A percentile compares a stretch with the other conserved stretches of the same genome.
Evolutionary conservation across 2,329 filamentous ascomycete genomes (phyloP).

Genomic region (Claviceps citrina): DNA sequence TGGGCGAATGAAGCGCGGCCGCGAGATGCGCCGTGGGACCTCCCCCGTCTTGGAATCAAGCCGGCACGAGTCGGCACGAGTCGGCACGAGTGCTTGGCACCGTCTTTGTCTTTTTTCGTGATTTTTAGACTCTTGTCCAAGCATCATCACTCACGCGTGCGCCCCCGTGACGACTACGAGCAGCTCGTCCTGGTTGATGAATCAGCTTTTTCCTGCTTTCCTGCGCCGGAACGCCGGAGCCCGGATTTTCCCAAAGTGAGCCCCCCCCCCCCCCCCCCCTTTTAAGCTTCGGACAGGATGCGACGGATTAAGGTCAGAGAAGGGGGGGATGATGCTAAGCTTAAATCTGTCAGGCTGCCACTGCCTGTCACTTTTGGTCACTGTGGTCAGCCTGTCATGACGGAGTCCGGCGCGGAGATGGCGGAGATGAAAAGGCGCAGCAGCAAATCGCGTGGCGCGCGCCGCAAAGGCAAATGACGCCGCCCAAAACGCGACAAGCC

Average conservation of each 20-base stretch:
- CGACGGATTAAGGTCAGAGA: constrained; percentile 1
- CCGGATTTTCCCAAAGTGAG: too few relatives aligned
- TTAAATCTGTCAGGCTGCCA: constrained; percentile 6
- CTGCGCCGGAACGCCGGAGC: too few relatives aligned
- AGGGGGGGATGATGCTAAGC: constrained; percentile 8
- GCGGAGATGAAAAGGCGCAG: not conserved
- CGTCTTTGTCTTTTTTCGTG: too few relatives aligned
- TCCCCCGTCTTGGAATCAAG: not conserved
- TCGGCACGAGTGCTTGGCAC: too few relatives aligned
- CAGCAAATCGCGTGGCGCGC: not conserved
- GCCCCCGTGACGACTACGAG: too few relatives aligned
- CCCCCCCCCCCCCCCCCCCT: too few relatives aligned
- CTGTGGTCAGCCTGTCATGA: not conserved
- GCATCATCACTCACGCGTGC: too few relatives aligned
- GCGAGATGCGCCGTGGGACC: not conserved
- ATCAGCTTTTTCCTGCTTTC: too few relatives aligned
- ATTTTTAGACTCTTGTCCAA: too few relatives aligned
- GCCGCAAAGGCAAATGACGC: too few relatives aligned
- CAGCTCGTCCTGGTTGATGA: not conserved
- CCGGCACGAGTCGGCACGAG: not conserved
- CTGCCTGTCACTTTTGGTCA: too few relatives aligned
- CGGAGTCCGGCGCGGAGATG: not conserved
- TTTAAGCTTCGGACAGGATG: too few relatives aligned
- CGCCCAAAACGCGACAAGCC: not conserved
- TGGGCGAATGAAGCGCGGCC: not conserved